Evolutionary conservation across 2,329 filamentous ascomycete genomes (phyloP).

Genomic region (Apiospora marii): DNA sequence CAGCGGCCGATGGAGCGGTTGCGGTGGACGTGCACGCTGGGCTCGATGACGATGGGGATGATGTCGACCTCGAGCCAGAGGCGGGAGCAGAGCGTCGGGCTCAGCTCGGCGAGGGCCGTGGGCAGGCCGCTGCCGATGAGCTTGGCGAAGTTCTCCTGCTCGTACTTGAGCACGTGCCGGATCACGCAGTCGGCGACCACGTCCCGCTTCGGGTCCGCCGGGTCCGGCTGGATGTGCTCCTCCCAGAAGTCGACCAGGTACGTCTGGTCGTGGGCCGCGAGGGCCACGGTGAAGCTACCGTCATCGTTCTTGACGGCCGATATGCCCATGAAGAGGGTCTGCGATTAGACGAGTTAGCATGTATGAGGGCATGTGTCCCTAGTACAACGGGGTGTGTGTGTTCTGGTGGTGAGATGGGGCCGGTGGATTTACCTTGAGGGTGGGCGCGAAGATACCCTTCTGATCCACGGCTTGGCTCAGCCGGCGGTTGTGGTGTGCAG

Average conservation of each 20-base stretch:
- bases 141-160: slow-evolving; percentile 73
- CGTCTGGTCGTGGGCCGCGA: slow-evolving; percentile 76
- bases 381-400: no score
- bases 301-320: slow-evolving; percentile 62
- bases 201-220: slow-evolving; percentile 46
- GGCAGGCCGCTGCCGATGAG: slow-evolving; percentile 79
- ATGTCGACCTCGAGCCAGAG: slow-evolving; percentile 82
- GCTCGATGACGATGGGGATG: slow-evolving; percentile 71
- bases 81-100: slow-evolving; percentile 71
- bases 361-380: no score
- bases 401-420: not conserved
- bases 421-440: slow-evolving; percentile 51
- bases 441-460: slow-evolving; percentile 52
- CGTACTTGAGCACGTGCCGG: slow-evolving; percentile 63
- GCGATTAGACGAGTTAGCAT: slow-evolving; percentile 28
- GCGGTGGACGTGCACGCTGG: slow-evolving; percentile 51
- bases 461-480: slow-evolving; percentile 55
- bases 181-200: slow-evolving; percentile 68
- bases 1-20: slow-evolving; percentile 46
- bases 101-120: slow-evolving; percentile 62
- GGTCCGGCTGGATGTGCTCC: slow-evolving; percentile 59
- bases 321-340: slow-evolving; percentile 70
- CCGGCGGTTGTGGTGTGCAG: slow-evolving; percentile 54
- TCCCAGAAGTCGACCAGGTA: slow-evolving; percentile 79
- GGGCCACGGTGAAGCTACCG: slow-evolving; percentile 64